Percentiles rank a stretch among this genome's conserved stretches.
Conservation (phyloP, 768 basidiomycete species). For the Boletus sp. region DNA sequence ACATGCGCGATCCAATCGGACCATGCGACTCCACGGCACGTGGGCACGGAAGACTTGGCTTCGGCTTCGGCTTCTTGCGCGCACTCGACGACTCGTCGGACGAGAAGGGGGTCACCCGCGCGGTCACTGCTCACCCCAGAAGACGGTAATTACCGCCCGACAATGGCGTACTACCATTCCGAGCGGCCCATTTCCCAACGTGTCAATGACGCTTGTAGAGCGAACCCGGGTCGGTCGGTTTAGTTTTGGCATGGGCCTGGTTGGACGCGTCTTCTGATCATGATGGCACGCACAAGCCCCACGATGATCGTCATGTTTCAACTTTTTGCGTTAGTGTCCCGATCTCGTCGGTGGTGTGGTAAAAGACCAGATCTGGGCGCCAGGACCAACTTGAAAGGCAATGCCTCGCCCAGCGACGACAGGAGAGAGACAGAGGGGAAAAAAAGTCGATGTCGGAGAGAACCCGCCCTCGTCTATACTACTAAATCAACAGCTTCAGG, state of each 20-base stretch:
- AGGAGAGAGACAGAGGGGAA: not conserved
- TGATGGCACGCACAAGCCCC: slow-evolving; percentile 2
- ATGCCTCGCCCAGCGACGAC: not conserved
- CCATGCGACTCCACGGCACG: not conserved
- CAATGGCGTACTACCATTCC: not conserved
- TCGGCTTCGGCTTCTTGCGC: not conserved
- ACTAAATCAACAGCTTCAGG: not conserved
- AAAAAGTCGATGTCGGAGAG: not conserved
- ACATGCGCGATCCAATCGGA: slow-evolving; percentile 6
- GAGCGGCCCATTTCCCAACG: not conserved
- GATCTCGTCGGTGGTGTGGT: not conserved
- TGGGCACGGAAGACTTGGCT: not conserved
- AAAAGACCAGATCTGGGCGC: not conserved
- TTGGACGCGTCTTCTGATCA: not conserved
- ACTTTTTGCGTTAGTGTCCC: not conserved
- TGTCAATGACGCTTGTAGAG: not conserved
- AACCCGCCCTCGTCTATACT: not conserved
- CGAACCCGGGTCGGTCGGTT: not conserved
- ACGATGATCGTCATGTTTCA: not conserved
- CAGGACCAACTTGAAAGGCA: not conserved
- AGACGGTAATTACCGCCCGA: slow-evolving; percentile 7
- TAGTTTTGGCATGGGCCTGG: too few species aligned
- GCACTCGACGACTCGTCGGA: not conserved
- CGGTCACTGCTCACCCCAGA: not conserved
- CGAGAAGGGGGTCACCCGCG: not conserved